These are phyloP conservation scores for Protoeuglena noctilucae DNA, from an alignment of 139 green algal species.

Conservation along the genomic window DNA sequence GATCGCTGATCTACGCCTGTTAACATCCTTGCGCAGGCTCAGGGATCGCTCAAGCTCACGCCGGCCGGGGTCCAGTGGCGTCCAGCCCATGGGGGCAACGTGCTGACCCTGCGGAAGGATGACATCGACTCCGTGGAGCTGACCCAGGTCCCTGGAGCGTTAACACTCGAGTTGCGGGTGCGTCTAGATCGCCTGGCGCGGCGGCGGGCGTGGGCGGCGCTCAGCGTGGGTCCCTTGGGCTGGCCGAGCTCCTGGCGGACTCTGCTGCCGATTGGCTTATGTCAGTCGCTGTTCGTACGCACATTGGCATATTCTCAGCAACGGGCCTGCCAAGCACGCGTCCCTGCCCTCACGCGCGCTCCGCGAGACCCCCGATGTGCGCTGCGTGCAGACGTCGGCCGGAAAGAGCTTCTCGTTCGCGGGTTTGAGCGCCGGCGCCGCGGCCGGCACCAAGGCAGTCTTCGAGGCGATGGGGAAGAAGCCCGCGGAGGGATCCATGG, in stretches of 20 bases:
- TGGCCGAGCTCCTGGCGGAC: no score
- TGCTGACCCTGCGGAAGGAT: neutral
- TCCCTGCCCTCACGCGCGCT: neutral
- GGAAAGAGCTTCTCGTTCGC: neutral
- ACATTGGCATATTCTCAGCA: no score
- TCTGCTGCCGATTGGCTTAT: no score
- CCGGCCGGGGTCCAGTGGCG: neutral
- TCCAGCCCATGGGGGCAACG: neutral
- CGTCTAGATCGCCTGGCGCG: no score
- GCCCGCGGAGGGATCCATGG: constrained; percentile 17
- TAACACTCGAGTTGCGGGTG: neutral
- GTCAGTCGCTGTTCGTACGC: no score
- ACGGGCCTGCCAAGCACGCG: no score
- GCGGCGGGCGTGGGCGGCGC: no score
- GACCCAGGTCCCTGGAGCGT: neutral
- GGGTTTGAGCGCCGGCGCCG: neutral
- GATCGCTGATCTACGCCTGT: no score
- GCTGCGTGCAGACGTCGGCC: neutral
- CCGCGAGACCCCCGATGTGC: neutral
- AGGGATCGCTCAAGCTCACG: neutral
- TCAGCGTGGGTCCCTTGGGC: no score
- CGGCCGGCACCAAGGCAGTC: neutral
- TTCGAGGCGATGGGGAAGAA: neutral
- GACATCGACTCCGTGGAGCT: neutral
- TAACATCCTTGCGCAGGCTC: no score